These are phyloP conservation scores for Wickerhamomyces sp. DNA, from an alignment of 1,139 yeast genomes.

Conservation along the genomic window DNA sequence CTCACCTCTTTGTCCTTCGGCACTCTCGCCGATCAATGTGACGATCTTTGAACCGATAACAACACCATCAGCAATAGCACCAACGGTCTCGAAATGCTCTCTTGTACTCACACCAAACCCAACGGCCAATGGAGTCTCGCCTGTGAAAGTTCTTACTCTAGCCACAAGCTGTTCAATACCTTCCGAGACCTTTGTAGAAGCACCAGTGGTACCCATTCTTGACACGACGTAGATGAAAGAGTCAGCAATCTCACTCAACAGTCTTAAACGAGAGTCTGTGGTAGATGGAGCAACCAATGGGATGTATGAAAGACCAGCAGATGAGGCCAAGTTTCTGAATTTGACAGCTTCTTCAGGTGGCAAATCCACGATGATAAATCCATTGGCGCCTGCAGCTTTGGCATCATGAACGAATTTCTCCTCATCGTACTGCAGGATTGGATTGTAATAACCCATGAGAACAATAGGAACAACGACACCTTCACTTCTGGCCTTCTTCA, in stretches of 20 bases:
- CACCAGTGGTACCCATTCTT: constrained; percentile 97
- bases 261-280: constrained; percentile 76
- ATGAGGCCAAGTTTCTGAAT: constrained; percentile 68
- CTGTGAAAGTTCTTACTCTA: constrained; percentile 70
- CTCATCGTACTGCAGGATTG: constrained; percentile 87
- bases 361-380: constrained; percentile 88
- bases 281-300: constrained; percentile 97
- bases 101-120: constrained; percentile 96
- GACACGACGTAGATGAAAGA: constrained; percentile 94
- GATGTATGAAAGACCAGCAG: constrained; percentile 71
- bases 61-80: constrained; percentile 82
- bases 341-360: constrained; percentile 97
- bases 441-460: constrained; percentile 97
- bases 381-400: constrained; percentile 87
- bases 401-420: constrained; percentile 72
- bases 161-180: constrained; percentile 65
- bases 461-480: constrained; percentile 89
- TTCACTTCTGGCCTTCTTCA: constrained; percentile 64
- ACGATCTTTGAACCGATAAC: constrained; percentile 91
- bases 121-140: constrained; percentile 83
- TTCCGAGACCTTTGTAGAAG: constrained; percentile 56
- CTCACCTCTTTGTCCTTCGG: constrained; percentile 53
- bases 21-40: constrained; percentile 58
- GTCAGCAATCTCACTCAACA: constrained; percentile 82
- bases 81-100: constrained; percentile 81